phyloP scores from a whole-genome alignment of 768 basidiomycete genomes.

The Phlebiopsis flavidoalba region DNA sequence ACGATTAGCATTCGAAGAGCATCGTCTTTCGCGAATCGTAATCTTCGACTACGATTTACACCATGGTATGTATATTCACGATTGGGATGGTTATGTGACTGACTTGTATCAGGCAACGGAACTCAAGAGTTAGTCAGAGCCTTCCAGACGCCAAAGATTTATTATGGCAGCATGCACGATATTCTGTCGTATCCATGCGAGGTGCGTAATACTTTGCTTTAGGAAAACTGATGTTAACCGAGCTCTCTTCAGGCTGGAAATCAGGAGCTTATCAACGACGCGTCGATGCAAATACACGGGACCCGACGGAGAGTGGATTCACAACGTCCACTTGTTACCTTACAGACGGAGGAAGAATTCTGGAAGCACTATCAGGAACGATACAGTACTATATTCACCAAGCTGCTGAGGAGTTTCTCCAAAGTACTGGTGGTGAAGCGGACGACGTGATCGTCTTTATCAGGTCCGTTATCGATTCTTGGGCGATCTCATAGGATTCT shows the following conservation, averaged over 20 bases:
- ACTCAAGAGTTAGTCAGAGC: constrained; percentile 90
- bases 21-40: constrained; percentile 71
- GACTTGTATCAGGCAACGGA: constrained; percentile 71
- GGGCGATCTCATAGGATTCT: neutral
- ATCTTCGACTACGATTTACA: constrained; percentile 93
- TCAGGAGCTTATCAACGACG: constrained; percentile 70
- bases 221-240: neutral
- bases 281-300: constrained; percentile 72
- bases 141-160: constrained; percentile 76
- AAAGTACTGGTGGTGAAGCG: constrained; percentile 54
- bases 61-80: constrained; percentile 49
- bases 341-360: constrained; percentile 73
- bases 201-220: constrained; percentile 32
- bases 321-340: constrained; percentile 77
- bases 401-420: constrained; percentile 69
- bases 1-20: constrained; percentile 65
- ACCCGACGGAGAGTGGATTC: constrained; percentile 80
- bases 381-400: constrained; percentile 54
- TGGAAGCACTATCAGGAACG: constrained; percentile 65
- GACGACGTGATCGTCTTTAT: constrained; percentile 81
- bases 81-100: neutral
- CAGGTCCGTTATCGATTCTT: constrained; percentile 44
- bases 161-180: constrained; percentile 93
- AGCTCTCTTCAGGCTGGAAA: constrained; percentile 65
- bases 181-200: constrained; percentile 90